Evolutionary conservation across 305 asterid species (phyloP).

Genomic region (Fraxinus platypoda): DNA sequence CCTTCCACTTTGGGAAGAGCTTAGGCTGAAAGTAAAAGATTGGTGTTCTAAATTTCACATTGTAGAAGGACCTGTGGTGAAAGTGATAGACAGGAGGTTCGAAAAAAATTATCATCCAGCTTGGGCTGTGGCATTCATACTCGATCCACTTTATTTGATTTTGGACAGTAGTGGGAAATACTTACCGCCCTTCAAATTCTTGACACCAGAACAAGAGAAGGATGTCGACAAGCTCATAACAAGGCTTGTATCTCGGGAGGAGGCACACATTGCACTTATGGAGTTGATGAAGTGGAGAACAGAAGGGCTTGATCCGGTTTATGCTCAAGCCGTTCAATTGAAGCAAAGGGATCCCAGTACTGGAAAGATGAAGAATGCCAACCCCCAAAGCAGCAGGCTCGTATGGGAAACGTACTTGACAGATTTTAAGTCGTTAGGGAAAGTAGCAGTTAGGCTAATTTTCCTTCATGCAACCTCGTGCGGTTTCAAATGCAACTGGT

Average conservation of each 20-base stretch:
- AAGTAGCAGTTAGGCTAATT: slow-evolving; percentile 82
- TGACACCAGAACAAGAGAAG: slow-evolving; percentile 85
- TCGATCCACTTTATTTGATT: slow-evolving; percentile 82
- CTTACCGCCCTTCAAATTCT: slow-evolving; percentile 82
- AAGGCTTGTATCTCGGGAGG: slow-evolving; percentile 76
- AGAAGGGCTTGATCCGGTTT: slow-evolving; percentile 88
- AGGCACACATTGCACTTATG: slow-evolving; percentile 91
- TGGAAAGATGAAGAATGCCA: slow-evolving; percentile 80
- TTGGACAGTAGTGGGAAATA: slow-evolving; percentile 81
- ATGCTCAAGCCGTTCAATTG: slow-evolving; percentile 90
- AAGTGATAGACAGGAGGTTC: slow-evolving; percentile 61
- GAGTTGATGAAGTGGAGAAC: slow-evolving; percentile 99
- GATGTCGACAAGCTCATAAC: slow-evolving; percentile 89
- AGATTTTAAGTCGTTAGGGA: slow-evolving; percentile 71
- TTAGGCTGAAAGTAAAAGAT: slow-evolving; percentile 60
- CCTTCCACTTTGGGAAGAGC: slow-evolving; percentile 92
- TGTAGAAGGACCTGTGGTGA: slow-evolving; percentile 60
- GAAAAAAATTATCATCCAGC: slow-evolving; percentile 85
- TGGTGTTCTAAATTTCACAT: slow-evolving; percentile 77
- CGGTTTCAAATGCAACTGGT: slow-evolving; percentile 58
- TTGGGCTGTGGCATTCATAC: slow-evolving; percentile 92
- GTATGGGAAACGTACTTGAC: slow-evolving; percentile 89
- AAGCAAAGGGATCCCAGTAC: slow-evolving; percentile 76
- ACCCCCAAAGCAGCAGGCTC: slow-evolving; percentile 89
- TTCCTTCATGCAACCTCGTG: slow-evolving; percentile 84